Conservation (phyloP, 148 eudicot genomes). For the Hydrangea macrophylla region DNA sequence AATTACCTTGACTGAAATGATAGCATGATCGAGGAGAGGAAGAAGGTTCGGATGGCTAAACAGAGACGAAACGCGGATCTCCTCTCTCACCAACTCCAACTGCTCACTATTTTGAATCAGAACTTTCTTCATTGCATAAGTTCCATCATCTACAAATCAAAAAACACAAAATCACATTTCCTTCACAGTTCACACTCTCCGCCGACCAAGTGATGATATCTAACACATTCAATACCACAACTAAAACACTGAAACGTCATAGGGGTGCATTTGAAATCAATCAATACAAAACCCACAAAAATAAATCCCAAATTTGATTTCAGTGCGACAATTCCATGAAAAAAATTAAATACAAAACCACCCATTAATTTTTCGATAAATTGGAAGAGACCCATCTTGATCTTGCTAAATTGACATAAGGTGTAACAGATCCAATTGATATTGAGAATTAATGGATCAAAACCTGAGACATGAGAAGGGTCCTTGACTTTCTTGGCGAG, state of each 20-base stretch:
- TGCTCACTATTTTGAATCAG: constrained; percentile 89
- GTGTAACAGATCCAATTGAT: no score
- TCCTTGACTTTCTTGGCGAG: constrained; percentile 72
- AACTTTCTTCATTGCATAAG: constrained; percentile 98
- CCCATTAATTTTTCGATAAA: not conserved
- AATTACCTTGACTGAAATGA: constrained; percentile 84
- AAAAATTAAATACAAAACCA: not conserved
- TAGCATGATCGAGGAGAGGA: constrained; percentile 96
- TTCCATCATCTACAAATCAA: constrained; percentile 82
- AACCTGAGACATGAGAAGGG: constrained; percentile 80
- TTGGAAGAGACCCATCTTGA: not conserved
- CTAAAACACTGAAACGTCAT: no score
- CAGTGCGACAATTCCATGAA: constrained; percentile 4
- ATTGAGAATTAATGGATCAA: no score
- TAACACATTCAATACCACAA: not conserved
- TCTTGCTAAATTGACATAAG: no score
- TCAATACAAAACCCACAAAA: not conserved
- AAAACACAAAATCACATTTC: constrained; percentile 17
- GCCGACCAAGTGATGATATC: not conserved
- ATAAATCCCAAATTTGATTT: not conserved
- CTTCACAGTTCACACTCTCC: not conserved
- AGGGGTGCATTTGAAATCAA: constrained; percentile 1
- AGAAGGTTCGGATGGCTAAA: constrained; percentile 92
- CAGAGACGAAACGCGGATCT: constrained; percentile 89
- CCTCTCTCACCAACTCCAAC: constrained; percentile 90